A percentile compares a stretch with the other conserved stretches of the same genome.
phyloP scores from a whole-genome alignment of 139 green algal genomes.

The Tetradesmus lagerheimii region DNA sequence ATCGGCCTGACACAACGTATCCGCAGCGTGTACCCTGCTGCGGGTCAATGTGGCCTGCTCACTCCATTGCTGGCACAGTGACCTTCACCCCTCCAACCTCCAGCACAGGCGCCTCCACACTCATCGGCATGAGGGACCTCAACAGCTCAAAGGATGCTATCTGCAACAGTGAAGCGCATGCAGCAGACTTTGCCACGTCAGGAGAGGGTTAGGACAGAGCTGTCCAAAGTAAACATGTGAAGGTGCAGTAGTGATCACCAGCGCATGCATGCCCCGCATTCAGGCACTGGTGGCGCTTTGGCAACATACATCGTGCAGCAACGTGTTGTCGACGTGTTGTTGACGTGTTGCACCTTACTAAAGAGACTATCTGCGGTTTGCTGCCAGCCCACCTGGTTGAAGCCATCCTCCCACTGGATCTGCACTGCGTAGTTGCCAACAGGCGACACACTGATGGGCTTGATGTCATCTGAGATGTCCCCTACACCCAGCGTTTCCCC shows the following conservation, averaged over 20 bases:
- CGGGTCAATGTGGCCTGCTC: neutral
- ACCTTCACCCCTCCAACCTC: constrained; percentile 33
- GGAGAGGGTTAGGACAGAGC: neutral
- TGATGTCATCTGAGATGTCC: constrained; percentile 81
- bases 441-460: constrained; percentile 74
- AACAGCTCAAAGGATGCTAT: constrained; percentile 44
- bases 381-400: constrained; percentile 82
- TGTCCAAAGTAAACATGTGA: neutral
- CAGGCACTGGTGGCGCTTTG: neutral
- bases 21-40: neutral
- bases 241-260: no score
- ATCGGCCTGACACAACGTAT: neutral
- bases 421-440: constrained; percentile 98
- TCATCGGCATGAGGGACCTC: neutral
- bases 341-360: no score
- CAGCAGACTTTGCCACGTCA: neutral
- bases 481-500: constrained; percentile 58
- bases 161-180: neutral
- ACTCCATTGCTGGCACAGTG: constrained; percentile 7
- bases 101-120: constrained; percentile 16
- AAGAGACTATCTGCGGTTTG: constrained; percentile 61
- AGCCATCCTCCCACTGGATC: constrained; percentile 90
- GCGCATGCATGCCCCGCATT: no score
- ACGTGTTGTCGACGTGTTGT: neutral
- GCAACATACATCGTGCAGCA: neutral